Conservation (phyloP, 768 basidiomycete genomes). For the Stropharia rugosoannulata region DNA sequence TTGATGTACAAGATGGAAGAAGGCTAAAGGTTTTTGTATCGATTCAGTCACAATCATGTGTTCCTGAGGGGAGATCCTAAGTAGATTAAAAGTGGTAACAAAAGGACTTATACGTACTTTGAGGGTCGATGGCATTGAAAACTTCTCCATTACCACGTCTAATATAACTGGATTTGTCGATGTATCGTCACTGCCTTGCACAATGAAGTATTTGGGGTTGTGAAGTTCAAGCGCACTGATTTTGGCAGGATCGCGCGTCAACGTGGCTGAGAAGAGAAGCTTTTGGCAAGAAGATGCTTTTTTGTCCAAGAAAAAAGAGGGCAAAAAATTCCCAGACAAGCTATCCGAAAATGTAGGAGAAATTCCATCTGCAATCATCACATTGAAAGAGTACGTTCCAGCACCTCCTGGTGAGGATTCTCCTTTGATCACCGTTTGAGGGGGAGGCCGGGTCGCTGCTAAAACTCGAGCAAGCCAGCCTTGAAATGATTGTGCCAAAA, state of each 20-base stretch:
- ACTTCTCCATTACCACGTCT: conserved; percentile 69
- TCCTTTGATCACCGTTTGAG: background rate
- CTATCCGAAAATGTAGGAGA: conserved; percentile 3
- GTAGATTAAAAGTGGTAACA: background rate
- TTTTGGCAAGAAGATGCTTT: conserved; percentile 82
- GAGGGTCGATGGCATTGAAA: conserved; percentile 79
- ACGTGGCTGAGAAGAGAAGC: conserved; percentile 92
- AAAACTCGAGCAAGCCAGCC: conserved; percentile 90
- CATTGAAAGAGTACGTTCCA: background rate
- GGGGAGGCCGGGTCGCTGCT: conserved; percentile 54
- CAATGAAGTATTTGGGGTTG: conserved; percentile 85
- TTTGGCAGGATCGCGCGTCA: conserved; percentile 93
- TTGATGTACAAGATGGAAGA: conserved; percentile 81
- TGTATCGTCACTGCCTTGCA: conserved; percentile 51
- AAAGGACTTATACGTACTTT: conserved; percentile 44
- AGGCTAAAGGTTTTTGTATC: conserved; percentile 80
- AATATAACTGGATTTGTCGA: conserved; percentile 36
- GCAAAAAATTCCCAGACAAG: conserved; percentile 24
- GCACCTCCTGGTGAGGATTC: background rate
- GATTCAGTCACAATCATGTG: conserved; percentile 81
- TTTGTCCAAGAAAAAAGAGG: conserved; percentile 55
- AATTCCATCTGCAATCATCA: conserved; percentile 4
- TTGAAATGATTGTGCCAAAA: conserved; percentile 94
- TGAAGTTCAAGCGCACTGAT: conserved; percentile 78
- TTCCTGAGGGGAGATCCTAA: conserved; percentile 52